These are phyloP conservation scores for Phytophthora melonis DNA, from an alignment of 352 stramenopile species.

Conservation along the genomic window DNA sequence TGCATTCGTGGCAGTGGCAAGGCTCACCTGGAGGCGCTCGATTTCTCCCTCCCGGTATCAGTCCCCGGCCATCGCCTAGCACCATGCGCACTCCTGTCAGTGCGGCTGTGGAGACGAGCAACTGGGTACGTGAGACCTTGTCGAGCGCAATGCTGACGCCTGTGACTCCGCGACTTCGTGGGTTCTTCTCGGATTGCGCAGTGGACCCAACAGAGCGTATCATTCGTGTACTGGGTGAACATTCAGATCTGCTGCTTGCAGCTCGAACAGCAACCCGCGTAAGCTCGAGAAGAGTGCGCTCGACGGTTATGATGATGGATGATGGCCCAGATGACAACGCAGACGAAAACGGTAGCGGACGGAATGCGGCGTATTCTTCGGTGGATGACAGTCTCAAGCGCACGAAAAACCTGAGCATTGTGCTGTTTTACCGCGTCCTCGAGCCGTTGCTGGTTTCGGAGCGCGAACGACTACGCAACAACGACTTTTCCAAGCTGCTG, in stretches of 20 bases:
- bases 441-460: conserved; percentile 80
- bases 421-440: conserved; percentile 86
- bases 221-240: conserved; percentile 53
- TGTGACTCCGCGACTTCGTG: conserved; percentile 56
- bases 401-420: conserved; percentile 68
- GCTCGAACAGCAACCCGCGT: conserved; percentile 37
- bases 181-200: conserved; percentile 70
- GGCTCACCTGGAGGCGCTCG: conserved; percentile 46
- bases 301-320: conserved; percentile 23
- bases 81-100: conserved; percentile 77
- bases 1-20: conserved; percentile 77
- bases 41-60: conserved; percentile 28
- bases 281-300: conserved; percentile 22
- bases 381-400: conserved; percentile 84
- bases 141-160: conserved; percentile 40
- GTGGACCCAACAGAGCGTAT: conserved; percentile 69
- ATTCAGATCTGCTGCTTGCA: conserved; percentile 60
- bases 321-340: conserved; percentile 25
- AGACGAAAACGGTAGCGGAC: conserved; percentile 30
- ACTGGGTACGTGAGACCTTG: conserved; percentile 81
- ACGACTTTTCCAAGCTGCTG: conserved; percentile 82
- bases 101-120: conserved; percentile 83
- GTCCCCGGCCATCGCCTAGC: conserved; percentile 52
- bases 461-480: conserved; percentile 66
- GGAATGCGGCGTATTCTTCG: conserved; percentile 29